Conservation (phyloP, 768 basidiomycete species). For the Lentinula sp. region DNA sequence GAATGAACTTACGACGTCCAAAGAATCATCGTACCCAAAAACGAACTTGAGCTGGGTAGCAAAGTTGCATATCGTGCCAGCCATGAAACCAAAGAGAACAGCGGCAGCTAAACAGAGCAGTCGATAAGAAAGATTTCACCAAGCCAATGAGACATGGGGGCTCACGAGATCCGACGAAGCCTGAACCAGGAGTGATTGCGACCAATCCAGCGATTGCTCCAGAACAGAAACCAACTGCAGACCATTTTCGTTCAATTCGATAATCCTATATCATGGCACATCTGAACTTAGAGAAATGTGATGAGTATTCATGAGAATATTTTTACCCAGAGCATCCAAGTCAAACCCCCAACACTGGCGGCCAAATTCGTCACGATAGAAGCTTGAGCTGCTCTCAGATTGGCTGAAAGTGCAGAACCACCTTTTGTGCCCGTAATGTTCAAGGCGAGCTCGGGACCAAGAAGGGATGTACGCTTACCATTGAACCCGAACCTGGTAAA, state of each 20-base stretch:
- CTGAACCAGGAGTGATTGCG: slow-evolving; percentile 81
- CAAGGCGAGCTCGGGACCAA: neutral
- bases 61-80: slow-evolving; percentile 84
- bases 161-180: slow-evolving; percentile 73
- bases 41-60: slow-evolving; percentile 91
- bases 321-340: slow-evolving; percentile 86
- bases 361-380: slow-evolving; percentile 93
- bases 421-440: neutral
- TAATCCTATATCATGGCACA: slow-evolving; percentile 51
- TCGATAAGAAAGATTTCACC: neutral
- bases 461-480: slow-evolving; percentile 74
- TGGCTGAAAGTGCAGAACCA: slow-evolving; percentile 28
- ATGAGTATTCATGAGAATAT: neutral
- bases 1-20: slow-evolving; percentile 52
- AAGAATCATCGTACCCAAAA: slow-evolving; percentile 68
- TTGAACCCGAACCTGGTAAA: slow-evolving; percentile 71
- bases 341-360: slow-evolving; percentile 78
- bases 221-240: slow-evolving; percentile 90
- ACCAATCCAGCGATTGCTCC: slow-evolving; percentile 90
- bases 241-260: slow-evolving; percentile 91
- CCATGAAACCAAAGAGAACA: slow-evolving; percentile 80
- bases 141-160: slow-evolving; percentile 5
- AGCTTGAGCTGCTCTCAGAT: slow-evolving; percentile 80
- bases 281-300: neutral
- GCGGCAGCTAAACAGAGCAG: slow-evolving; percentile 51